Conservation (phyloP, 306 rosid genomes). For the Pyrus betulifolia region DNA sequence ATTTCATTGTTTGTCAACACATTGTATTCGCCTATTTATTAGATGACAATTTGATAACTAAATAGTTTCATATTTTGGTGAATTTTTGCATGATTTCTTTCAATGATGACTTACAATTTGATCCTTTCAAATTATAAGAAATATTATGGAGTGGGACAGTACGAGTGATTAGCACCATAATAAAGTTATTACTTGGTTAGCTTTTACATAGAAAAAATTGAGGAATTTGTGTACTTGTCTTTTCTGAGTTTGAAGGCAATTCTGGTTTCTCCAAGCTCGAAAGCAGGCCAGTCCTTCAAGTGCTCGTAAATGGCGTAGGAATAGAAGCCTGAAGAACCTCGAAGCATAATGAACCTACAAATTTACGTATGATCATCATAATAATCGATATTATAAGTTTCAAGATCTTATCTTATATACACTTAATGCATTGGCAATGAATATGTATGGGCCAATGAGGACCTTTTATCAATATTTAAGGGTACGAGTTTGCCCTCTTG, state of each 20-base stretch:
- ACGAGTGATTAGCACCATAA: no score
- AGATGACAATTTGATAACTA: no score
- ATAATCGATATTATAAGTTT: no score
- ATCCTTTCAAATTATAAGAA: no score
- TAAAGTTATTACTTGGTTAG: no score
- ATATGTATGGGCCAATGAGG: not conserved
- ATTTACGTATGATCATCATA: not conserved
- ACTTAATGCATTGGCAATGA: not conserved
- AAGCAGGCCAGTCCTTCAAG: conserved; percentile 70
- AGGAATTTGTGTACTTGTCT: conserved; percentile 51
- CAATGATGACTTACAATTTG: no score
- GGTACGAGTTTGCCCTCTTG: conserved; percentile 52
- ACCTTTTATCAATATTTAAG: conserved; percentile 83
- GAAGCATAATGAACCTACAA: conserved; percentile 73
- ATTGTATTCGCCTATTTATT: no score
- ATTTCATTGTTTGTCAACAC: no score
- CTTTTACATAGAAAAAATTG: no score
- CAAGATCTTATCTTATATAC: not conserved
- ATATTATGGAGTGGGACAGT: no score
- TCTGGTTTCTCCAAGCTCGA: conserved; percentile 75
- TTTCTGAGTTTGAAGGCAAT: conserved; percentile 87
- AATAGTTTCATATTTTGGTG: no score
- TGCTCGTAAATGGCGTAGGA: conserved; percentile 87
- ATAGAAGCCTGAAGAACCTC: conserved; percentile 80
- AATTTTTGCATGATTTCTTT: no score